Conservation (phyloP, 2,329 filamentous ascomycete genomes). For the Monosporascus sp. region DNA sequence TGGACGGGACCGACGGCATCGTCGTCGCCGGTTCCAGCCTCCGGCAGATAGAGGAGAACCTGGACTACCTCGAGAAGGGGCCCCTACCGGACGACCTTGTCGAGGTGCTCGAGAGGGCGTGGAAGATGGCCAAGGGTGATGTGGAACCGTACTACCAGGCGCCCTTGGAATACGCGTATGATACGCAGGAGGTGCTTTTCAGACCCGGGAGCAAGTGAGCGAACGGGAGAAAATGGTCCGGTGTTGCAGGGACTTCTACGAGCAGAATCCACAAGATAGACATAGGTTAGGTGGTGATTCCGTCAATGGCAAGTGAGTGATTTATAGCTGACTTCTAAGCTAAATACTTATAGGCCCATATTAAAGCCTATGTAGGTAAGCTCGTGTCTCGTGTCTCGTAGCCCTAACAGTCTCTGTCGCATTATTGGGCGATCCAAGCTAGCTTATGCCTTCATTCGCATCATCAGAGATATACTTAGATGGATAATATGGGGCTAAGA, state of each 20-base stretch:
- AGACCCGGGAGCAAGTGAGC: slow-evolving; percentile 14
- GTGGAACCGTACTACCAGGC: slow-evolving; percentile 46
- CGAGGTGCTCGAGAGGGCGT: slow-evolving; percentile 67
- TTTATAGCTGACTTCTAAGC: no score
- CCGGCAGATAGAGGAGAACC: slow-evolving; percentile 49
- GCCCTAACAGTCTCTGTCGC: no score
- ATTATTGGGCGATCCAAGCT: no score
- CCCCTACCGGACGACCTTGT: slow-evolving; percentile 70
- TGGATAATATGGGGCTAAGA: no score
- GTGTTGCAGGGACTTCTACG: neutral
- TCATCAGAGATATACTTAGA: no score
- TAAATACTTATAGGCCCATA: no score
- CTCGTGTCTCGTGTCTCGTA: no score
- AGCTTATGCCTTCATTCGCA: no score
- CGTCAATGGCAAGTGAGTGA: no score
- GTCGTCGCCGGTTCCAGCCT: slow-evolving; percentile 53
- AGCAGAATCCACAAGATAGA: no score
- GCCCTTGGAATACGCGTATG: slow-evolving; percentile 60
- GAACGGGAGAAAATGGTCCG: neutral
- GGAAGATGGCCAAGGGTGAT: slow-evolving; percentile 58
- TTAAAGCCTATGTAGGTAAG: no score
- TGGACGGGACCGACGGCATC: slow-evolving; percentile 49
- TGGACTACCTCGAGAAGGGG: slow-evolving; percentile 55
- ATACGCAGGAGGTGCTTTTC: slow-evolving; percentile 56
- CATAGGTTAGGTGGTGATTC: no score